Conservation (phyloP, 2,329 filamentous ascomycete species). For the Scedosporium minutisporum region DNA sequence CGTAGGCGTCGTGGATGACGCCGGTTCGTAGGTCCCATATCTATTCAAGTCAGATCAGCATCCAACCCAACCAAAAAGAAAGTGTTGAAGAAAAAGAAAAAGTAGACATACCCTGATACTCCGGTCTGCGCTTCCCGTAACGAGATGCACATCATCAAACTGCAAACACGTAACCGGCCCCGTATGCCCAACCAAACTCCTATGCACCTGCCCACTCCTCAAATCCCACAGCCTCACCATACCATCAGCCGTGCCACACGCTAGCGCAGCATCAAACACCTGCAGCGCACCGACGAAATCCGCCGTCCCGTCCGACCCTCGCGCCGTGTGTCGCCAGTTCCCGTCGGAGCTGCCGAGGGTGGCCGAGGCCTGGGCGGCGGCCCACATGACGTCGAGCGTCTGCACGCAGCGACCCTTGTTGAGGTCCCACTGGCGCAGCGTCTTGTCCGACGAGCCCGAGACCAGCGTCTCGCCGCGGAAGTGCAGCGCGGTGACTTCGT, state of each 20-base stretch:
- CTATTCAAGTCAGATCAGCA: conserved; percentile 36
- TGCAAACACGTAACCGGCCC: conserved; percentile 89
- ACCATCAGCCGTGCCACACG: conserved; percentile 92
- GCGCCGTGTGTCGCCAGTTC: conserved; percentile 59
- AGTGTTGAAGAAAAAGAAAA: neutral
- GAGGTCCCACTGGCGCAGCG: conserved; percentile 92
- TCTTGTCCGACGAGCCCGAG: conserved; percentile 95
- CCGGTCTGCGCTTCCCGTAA: conserved; percentile 85
- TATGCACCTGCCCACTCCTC: conserved; percentile 90
- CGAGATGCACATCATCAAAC: conserved; percentile 90
- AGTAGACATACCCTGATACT: conserved; percentile 73
- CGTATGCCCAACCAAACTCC: conserved; percentile 90
- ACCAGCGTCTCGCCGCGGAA: conserved; percentile 84
- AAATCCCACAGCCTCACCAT: conserved; percentile 98
- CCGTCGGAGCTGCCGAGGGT: conserved; percentile 48
- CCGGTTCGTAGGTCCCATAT: conserved; percentile 98
- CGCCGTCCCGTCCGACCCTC: conserved; percentile 35
- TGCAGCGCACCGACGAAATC: conserved; percentile 94
- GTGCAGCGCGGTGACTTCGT: conserved; percentile 87
- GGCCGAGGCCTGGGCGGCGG: conserved; percentile 77
- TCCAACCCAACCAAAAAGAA: conserved; percentile 3
- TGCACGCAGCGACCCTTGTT: conserved; percentile 96
- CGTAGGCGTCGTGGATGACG: conserved; percentile 90
- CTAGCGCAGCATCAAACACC: conserved; percentile 90
- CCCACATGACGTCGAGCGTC: conserved; percentile 96